phyloP scores from a whole-genome alignment of 306 rosid genomes.

The Dalbergia cochinchinensis region DNA sequence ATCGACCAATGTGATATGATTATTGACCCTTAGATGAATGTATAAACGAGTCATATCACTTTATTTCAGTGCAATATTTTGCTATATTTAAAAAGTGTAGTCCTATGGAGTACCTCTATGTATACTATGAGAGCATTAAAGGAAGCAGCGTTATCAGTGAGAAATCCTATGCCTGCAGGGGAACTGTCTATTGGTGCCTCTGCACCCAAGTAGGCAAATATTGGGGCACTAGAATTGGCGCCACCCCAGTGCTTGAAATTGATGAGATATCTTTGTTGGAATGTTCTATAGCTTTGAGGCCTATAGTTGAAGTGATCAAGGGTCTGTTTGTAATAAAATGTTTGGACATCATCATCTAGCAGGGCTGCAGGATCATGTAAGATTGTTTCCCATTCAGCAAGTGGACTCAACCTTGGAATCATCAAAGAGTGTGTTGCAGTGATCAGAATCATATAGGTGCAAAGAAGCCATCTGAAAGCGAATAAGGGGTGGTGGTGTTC shows the following conservation, averaged over 20 bases:
- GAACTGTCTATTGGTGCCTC: conserved; percentile 61
- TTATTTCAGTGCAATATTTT: too few species aligned
- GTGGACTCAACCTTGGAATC: conserved; percentile 66
- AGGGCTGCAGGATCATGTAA: conserved; percentile 24
- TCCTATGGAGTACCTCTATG: conserved; percentile 62
- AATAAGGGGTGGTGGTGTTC: background rate
- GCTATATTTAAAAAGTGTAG: too few species aligned
- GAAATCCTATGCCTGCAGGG: conserved; percentile 52
- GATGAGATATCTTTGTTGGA: conserved; percentile 70
- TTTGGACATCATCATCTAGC: conserved; percentile 40
- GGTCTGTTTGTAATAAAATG: conserved; percentile 64
- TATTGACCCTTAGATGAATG: too few species aligned
- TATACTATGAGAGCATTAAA: conserved; percentile 71
- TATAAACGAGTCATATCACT: too few species aligned
- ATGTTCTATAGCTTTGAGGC: conserved; percentile 65
- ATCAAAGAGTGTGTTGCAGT: conserved; percentile 34
- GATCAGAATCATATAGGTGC: conserved; percentile 30
- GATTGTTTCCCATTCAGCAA: conserved; percentile 45
- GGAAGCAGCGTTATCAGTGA: conserved; percentile 64
- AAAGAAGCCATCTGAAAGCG: conserved; percentile 38
- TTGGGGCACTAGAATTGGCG: conserved; percentile 65
- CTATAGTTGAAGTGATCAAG: conserved; percentile 82
- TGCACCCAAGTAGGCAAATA: conserved; percentile 70
- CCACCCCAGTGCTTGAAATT: conserved; percentile 79
- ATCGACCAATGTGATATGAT: too few species aligned